A percentile compares a stretch with the other conserved stretches of the same genome.
Conservation (phyloP, 2,329 filamentous ascomycete species). For the Fusarium sp. region DNA sequence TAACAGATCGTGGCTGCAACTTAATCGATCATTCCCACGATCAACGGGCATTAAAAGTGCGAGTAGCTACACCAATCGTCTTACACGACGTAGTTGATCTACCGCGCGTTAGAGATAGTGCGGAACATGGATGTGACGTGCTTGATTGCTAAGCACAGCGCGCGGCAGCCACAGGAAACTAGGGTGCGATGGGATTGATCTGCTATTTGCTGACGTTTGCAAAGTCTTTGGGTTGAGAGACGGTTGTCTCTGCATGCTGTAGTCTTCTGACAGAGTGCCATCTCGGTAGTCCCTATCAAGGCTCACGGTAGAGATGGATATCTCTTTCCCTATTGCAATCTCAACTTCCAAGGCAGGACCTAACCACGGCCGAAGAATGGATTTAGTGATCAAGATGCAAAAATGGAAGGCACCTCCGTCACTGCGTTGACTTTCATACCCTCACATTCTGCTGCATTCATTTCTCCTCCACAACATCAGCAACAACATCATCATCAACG, state of each 20-base stretch:
- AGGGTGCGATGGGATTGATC: not conserved
- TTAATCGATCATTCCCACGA: not conserved
- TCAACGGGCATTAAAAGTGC: not conserved
- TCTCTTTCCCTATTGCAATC: no score
- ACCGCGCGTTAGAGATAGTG: slow-evolving; percentile 1
- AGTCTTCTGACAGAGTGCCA: no score
- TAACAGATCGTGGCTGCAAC: not conserved
- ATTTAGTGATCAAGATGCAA: no score
- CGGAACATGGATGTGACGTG: not conserved
- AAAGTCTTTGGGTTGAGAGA: not conserved
- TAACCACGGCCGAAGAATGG: no score
- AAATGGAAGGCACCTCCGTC: no score
- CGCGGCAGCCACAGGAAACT: not conserved
- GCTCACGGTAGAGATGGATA: no score
- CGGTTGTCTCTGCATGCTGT: not conserved
- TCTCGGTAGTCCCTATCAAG: no score
- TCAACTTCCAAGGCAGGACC: no score
- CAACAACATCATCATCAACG: no score
- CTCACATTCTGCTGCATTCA: no score
- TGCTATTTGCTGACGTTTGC: not conserved
- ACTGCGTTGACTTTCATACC: no score
- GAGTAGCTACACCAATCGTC: not conserved
- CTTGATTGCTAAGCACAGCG: slow-evolving; percentile 1
- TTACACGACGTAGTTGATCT: slow-evolving; percentile 6
- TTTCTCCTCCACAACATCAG: no score